Base-by-base conservation (phyloP, 1,139 yeast species). In the Geotrichum klebahnii region DNA sequence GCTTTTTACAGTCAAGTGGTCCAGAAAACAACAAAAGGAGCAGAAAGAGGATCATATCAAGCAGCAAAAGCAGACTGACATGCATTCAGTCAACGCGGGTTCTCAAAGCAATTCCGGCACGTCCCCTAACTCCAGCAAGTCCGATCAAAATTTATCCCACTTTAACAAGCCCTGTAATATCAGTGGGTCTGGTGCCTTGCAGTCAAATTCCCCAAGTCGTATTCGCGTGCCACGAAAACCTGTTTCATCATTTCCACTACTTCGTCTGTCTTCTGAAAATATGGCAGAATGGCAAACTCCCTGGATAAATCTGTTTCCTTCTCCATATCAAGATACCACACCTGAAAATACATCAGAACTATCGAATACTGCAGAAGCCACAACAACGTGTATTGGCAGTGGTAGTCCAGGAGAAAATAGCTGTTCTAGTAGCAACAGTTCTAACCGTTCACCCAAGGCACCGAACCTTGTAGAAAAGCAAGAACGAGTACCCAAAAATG, bases 161-260 rank as follows among this genome's bases (percentile, higher is more conserved):
- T 26, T 26, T 26, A 6, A 26, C 29, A 26, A 26, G 10, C 10
- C 29, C 29, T 6, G 9, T 8, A 26, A 26, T 26, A 26, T 8
- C 10, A 26, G 29, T 10, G 29, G 29, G 10, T 26, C 29, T 26
- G 29, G 29, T 8, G 10, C 10, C 6, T 26, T 26, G 10, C 10
- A 6, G 10, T 8, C 9, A 8, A 26, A 26, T 26, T 6, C 6
- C 6, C 6, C 29, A 8, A 26, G 29, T 10, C 6, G 10, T 10
- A 26, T 8, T 6, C 29, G 9, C 29, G 10, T 26, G 29, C 37
- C 41, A 12, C 29, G 47, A 10, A 44, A 44, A 16, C 47, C 47
- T 5, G 47, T 44, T 3, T 24, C 38, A 1, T 10, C 41, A n/a
- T 22, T 33, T 19, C 47, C 47, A 8, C 22, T 23, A 9, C 29